Conservation (phyloP, 192 early-diverging fungal species). For the Rhizophagus prolifer region DNA sequence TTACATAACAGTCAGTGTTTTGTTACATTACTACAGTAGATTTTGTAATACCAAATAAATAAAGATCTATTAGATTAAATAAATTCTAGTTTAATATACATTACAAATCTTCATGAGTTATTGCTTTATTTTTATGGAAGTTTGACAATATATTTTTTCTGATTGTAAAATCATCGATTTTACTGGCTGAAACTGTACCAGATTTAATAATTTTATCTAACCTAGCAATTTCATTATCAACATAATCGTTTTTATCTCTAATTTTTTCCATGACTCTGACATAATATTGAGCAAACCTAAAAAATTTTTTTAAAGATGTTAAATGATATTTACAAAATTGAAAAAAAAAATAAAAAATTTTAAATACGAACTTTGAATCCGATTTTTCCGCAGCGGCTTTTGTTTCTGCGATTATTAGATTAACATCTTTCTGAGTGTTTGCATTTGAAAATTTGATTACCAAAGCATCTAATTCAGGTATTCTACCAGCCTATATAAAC, state of each 20-base stretch:
- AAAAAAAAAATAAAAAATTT: not conserved
- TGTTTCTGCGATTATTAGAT: conserved; percentile 48
- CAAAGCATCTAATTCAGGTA: conserved; percentile 58
- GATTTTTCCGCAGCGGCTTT: conserved; percentile 45
- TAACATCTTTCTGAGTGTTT: conserved; percentile 41
- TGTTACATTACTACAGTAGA: no score
- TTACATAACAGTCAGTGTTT: no score
- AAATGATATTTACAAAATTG: not conserved
- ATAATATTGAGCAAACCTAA: conserved; percentile 73
- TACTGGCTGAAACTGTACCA: conserved; percentile 65
- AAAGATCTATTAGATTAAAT: no score
- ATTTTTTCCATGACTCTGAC: conserved; percentile 91
- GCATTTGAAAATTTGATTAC: conserved; percentile 64
- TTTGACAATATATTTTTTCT: conserved; percentile 79
- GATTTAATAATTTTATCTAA: conserved; percentile 74
- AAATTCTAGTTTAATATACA: no score
- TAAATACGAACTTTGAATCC: conserved; percentile 1
- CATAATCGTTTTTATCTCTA: conserved; percentile 63
- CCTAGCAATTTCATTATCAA: conserved; percentile 77
- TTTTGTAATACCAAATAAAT: no score
- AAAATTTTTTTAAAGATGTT: conserved; percentile 24
- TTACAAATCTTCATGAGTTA: conserved; percentile 1
- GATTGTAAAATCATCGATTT: conserved; percentile 83
- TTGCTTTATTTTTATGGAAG: conserved; percentile 33
- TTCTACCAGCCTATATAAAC: conserved; percentile 53